phyloP scores from a whole-genome alignment of 768 basidiomycete species.

The Astraeus odoratus region DNA sequence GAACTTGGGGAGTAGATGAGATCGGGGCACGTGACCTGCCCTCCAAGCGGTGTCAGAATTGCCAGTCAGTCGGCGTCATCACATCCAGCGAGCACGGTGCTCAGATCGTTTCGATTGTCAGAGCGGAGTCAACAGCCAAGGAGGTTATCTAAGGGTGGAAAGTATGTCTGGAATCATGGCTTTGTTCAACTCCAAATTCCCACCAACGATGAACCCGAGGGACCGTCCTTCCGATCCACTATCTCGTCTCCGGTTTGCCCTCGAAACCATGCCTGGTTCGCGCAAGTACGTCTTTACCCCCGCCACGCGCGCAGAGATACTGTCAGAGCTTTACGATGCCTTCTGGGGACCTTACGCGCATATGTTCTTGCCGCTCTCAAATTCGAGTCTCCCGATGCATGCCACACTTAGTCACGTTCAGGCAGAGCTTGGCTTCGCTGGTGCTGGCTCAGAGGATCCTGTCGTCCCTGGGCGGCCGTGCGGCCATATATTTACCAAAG shows the following conservation, averaged over 20 bases:
- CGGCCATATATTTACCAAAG: conserved; percentile 81
- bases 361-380: conserved; percentile 64
- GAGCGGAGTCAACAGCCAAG: too few relatives aligned
- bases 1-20: too few relatives aligned
- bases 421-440: conserved; percentile 45
- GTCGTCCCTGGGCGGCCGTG: conserved; percentile 68
- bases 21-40: conserved; percentile 2
- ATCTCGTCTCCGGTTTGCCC: conserved; percentile 63
- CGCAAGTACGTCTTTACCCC: conserved; percentile 73
- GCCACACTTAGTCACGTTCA: conserved; percentile 68
- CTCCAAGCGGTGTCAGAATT: neutral
- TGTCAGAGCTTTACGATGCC: conserved; percentile 74
- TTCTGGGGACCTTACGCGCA: conserved; percentile 76
- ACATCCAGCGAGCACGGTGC: too few relatives aligned
- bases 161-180: conserved; percentile 42
- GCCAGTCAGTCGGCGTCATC: too few relatives aligned
- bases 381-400: conserved; percentile 55
- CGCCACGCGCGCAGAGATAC: conserved; percentile 69
- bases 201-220: conserved; percentile 47
- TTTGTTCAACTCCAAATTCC: conserved; percentile 43
- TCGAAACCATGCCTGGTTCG: conserved; percentile 77
- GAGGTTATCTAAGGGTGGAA: neutral
- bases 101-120: too few relatives aligned
- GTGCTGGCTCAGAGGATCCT: conserved; percentile 54
- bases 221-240: conserved; percentile 57